Evolutionary conservation across 306 rosid species (phyloP), one percentile per base, ranked within the genome.

Genomic region (Begonia loranthoides): DNA sequence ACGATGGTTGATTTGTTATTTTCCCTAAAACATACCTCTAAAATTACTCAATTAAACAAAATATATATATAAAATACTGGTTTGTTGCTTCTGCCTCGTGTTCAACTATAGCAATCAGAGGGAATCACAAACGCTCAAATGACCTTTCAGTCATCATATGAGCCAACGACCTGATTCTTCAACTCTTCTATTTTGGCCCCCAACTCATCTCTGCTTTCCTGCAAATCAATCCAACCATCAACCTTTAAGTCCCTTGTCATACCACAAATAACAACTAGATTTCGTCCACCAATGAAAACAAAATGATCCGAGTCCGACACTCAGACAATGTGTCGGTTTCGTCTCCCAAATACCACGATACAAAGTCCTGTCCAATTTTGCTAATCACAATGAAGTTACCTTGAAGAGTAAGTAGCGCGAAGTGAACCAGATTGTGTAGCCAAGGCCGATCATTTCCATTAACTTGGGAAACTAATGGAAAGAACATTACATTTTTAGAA

Each of bases 381-480:
- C 36, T 7, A 28, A 28, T 28, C 36, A 28, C 36, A 7, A 56
- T 10, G 44, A 11, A 15, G 1, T 0, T 71, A 90, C 95, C 95
- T 90, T 86, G 72, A 86, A 90, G 47, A 90, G 58, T 55, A 90
- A 73, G 67, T 78, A 90, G 22, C 99, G 95, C 57, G 66, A 69
- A 12, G 69, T 71, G 69, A 90, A 90, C 99, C 99, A 90, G 33
- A 78, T 13, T 5, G 87, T 70, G 58, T 82, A 86, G 45, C 70
- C 87, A 52, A 90, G 93, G 47, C 96, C 99, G 6, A 90, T 80
- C 17, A 86, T 64, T 70, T 86, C 99, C 76, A 90, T 57, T 65
- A 90, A 57, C 76, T 90, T 90, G 56, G 96, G 99, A 52, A 90
- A 61, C 99, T 86, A 67, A 15, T 56, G 34, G 45, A 40, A 52